Conservation (phyloP, 78 protist genomes). For the Polysphondylium violaceum region DNA sequence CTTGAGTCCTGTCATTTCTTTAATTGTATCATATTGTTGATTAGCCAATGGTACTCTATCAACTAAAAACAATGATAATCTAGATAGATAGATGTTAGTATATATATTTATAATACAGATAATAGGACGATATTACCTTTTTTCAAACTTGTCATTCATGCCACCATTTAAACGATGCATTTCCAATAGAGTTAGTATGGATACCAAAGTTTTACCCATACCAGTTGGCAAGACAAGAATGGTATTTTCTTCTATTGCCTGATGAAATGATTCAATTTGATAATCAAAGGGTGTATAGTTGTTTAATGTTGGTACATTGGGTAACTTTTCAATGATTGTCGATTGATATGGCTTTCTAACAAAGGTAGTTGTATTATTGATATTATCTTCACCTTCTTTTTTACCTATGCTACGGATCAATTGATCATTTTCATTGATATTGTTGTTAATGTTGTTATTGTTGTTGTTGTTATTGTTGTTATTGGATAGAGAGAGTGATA, state of each 20-base stretch:
- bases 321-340: background rate
- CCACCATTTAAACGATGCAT: background rate
- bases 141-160: background rate
- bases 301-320: conserved; percentile 20
- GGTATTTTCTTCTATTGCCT: background rate
- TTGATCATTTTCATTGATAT: too few species aligned
- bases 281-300: background rate
- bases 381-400: too few species aligned
- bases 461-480: too few species aligned
- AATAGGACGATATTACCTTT: background rate
- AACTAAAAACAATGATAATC: conserved; percentile 31
- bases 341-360: too few species aligned
- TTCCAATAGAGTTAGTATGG: conserved; percentile 8
- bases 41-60: conserved; percentile 59
- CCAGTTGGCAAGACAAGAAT: conserved; percentile 62
- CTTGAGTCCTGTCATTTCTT: background rate
- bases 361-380: too few species aligned
- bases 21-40: conserved; percentile 51
- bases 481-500: too few species aligned
- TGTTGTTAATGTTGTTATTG: too few species aligned
- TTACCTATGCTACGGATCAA: too few species aligned
- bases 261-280: conserved; percentile 32
- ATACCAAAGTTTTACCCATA: conserved; percentile 25
- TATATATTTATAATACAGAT: background rate
- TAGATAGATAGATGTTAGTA: background rate